Conservation (phyloP, 805 yeast genomes). For the Metschnikowia aberdeeniae region DNA sequence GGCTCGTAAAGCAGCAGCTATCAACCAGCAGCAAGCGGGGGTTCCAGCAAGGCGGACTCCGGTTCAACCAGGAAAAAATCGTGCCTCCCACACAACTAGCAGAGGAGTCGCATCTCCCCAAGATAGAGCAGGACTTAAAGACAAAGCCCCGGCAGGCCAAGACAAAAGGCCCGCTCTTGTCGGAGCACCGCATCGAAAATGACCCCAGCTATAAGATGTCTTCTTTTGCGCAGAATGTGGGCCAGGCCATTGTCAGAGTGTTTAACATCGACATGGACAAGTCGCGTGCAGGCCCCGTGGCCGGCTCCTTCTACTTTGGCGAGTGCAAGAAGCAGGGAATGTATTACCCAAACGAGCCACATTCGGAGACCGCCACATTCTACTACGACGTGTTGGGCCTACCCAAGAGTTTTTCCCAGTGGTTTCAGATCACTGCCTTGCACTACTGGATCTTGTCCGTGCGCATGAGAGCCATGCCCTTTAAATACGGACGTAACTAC, state of each 20-base stretch:
- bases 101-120: slow-evolving; percentile 37
- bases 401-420: slow-evolving; percentile 87
- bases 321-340: slow-evolving; percentile 84
- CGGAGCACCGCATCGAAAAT: slow-evolving; percentile 35
- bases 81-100: slow-evolving; percentile 36
- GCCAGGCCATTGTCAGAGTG: slow-evolving; percentile 56
- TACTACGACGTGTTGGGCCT: slow-evolving; percentile 81
- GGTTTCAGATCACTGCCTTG: slow-evolving; percentile 88
- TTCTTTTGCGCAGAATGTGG: slow-evolving; percentile 42
- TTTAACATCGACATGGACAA: slow-evolving; percentile 87
- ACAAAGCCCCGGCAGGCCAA: slow-evolving; percentile 34
- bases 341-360: slow-evolving; percentile 67
- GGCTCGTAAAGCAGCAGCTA: neutral
- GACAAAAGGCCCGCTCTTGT: slow-evolving; percentile 36
- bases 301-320: slow-evolving; percentile 83
- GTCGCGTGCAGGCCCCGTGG: slow-evolving; percentile 89
- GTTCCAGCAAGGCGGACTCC: slow-evolving; percentile 13
- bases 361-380: slow-evolving; percentile 70
- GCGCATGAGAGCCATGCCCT: slow-evolving; percentile 95
- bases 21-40: neutral
- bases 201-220: slow-evolving; percentile 36
- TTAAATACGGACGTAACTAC: slow-evolving; percentile 79
- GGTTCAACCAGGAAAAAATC: slow-evolving; percentile 22
- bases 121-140: slow-evolving; percentile 29
- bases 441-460: slow-evolving; percentile 93